A percentile compares a stretch with the other conserved stretches of the same genome.
Conservation (phyloP, 2,329 filamentous ascomycete genomes). For the Didymella glomerata region DNA sequence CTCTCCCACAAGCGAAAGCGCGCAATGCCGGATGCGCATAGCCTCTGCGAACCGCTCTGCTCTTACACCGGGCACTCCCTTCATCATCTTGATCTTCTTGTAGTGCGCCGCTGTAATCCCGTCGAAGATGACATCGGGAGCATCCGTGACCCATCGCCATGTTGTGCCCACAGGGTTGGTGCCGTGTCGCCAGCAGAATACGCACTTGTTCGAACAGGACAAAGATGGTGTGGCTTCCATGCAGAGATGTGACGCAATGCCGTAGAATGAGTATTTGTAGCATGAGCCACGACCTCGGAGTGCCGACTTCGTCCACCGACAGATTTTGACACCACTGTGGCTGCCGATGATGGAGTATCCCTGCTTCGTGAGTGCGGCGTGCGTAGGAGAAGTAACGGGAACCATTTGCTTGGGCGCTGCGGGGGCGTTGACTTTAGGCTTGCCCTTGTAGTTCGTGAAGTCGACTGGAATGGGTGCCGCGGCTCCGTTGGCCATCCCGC, state of each 20-base stretch:
- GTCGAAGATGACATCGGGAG: slow-evolving; percentile 86
- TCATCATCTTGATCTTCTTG: slow-evolving; percentile 97
- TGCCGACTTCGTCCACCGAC: slow-evolving; percentile 97
- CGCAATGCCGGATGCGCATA: slow-evolving; percentile 92
- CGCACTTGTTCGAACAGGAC: slow-evolving; percentile 97
- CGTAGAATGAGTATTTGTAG: slow-evolving; percentile 98
- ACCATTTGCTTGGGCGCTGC: slow-evolving; percentile 84
- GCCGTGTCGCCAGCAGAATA: slow-evolving; percentile 98
- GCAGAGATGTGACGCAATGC: slow-evolving; percentile 93
- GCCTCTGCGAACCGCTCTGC: slow-evolving; percentile 93
- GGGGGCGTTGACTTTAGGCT: slow-evolving; percentile 58
- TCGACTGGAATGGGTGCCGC: slow-evolving; percentile 74
- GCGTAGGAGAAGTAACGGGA: slow-evolving; percentile 86
- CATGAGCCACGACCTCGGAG: slow-evolving; percentile 92
- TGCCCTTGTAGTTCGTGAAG: slow-evolving; percentile 77
- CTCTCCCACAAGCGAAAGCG: slow-evolving; percentile 89
- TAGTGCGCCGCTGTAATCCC: slow-evolving; percentile 93
- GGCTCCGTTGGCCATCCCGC: slow-evolving; percentile 64
- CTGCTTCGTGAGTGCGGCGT: slow-evolving; percentile 90
- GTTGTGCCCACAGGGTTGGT: slow-evolving; percentile 97
- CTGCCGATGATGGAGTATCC: slow-evolving; percentile 95
- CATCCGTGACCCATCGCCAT: slow-evolving; percentile 95
- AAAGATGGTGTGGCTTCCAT: slow-evolving; percentile 98
- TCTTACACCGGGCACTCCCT: slow-evolving; percentile 89
- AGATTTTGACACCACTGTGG: slow-evolving; percentile 97